Evolutionary conservation across 345 rosid species (phyloP), one percentile per base, ranked within the genome.

Genomic region (Aurinia saxatilis): DNA sequence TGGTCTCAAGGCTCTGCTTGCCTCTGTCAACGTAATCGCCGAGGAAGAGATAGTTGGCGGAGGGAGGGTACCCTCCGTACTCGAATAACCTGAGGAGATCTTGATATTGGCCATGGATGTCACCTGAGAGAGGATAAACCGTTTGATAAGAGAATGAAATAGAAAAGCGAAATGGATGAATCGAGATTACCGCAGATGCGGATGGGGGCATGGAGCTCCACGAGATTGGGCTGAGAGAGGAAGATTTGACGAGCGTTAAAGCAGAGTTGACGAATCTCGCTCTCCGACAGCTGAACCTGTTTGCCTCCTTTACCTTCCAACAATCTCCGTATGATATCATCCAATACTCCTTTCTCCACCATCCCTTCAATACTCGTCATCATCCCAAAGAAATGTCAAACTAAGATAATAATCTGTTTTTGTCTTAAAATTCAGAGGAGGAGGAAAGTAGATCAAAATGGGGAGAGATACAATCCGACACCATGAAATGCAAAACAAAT

Each of bases 11-110:
- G 69, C 97, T 89, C 68, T 92, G 93, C 79, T 80, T 92, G 74
- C 98, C 98, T 50, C 97, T 80, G 63, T 92, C 98, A 7, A 89
- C 98, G 38, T 92, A 92, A 74, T 92, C 98, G 31, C 98, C 97
- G 8, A 89, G 90, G 75, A 92, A 92, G 50, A 89, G 82, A 56
- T 89, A 89, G 78, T 79, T 89, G 11, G 89, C 84, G 10, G 92
- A 57, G 25, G 98, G 95, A 57, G 98, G 98, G 71, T 86, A 84
- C 51, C 93, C 95, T 16, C 93, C 96, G 47, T 78, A 74, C 39
- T 91, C 92, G 13, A 91, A 84, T 27, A 91, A 39, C 81, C 92
- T 87, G 35, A 88, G 70, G 34, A 91, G 98, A 73, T 91, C 98
- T 77, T 77, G 95, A 67, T 84, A 91, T 57, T 91, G 98, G 39